These are phyloP conservation scores for Chaetomium sp. DNA, from an alignment of 2,329 filamentous ascomycete genomes.

Conservation along the genomic window DNA sequence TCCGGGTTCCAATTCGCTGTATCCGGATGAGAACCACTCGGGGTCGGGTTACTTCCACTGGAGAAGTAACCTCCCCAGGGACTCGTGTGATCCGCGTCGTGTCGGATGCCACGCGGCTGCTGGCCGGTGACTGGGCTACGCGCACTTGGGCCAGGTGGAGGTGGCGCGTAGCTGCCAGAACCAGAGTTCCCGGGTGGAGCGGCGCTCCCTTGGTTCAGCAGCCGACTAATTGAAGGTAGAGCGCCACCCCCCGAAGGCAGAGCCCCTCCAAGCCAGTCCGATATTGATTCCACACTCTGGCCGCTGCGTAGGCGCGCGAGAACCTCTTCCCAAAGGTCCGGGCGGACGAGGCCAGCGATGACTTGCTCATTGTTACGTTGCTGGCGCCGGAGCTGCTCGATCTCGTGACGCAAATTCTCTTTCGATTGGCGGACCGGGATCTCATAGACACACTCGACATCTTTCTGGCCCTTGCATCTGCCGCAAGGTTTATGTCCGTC, in stretches of 20 bases:
- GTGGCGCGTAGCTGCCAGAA: slow-evolving; percentile 40
- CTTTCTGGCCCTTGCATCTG: slow-evolving; percentile 57
- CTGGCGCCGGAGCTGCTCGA: slow-evolving; percentile 57
- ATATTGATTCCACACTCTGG: slow-evolving; percentile 57
- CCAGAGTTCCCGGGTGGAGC: slow-evolving; percentile 35
- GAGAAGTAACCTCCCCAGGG: slow-evolving; percentile 51
- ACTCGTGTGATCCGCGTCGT: slow-evolving; percentile 49
- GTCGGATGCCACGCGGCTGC: slow-evolving; percentile 42
- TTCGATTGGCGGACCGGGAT: slow-evolving; percentile 65
- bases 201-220: slow-evolving; percentile 36
- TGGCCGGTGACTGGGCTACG: slow-evolving; percentile 41
- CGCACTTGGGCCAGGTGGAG: slow-evolving; percentile 39
- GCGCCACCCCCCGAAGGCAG: slow-evolving; percentile 40
- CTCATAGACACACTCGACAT: slow-evolving; percentile 62
- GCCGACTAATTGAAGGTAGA: slow-evolving; percentile 39
- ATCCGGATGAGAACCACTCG: slow-evolving; percentile 52
- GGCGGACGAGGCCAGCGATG: slow-evolving; percentile 55
- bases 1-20: slow-evolving; percentile 51
- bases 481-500: slow-evolving; percentile 60
- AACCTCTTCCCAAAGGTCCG: slow-evolving; percentile 57
- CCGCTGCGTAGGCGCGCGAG: slow-evolving; percentile 56
- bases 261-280: slow-evolving; percentile 53
- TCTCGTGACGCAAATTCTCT: slow-evolving; percentile 61
- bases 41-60: slow-evolving; percentile 50
- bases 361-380: slow-evolving; percentile 59